Conservation (phyloP, 148 eudicot species). For the Rheum nobile region DNA sequence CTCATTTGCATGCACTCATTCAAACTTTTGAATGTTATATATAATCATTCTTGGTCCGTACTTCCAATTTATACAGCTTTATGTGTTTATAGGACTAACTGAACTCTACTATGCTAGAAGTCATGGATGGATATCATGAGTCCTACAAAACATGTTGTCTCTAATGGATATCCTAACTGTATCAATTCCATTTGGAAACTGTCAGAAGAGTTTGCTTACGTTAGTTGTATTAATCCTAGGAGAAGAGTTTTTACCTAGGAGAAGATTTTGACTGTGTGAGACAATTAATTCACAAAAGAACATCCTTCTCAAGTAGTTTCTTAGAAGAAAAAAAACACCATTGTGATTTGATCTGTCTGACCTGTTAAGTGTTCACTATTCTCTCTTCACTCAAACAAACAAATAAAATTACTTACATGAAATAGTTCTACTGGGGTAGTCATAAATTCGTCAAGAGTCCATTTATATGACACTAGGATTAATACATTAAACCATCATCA, state of each 20-base stretch:
- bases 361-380: background rate
- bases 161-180: conserved; percentile 47
- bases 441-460: background rate
- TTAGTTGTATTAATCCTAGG: too few species aligned
- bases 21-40: background rate
- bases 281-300: background rate
- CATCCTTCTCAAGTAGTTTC: background rate
- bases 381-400: background rate
- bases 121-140: conserved; percentile 99
- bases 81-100: conserved; percentile 80
- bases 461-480: background rate
- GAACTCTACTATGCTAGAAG: conserved; percentile 95
- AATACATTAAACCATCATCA: background rate
- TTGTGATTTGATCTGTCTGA: background rate
- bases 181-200: conserved; percentile 50
- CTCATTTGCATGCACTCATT: background rate
- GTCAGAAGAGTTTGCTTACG: too few species aligned
- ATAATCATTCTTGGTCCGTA: background rate
- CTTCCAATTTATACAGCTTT: conserved; percentile 43
- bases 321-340: background rate
- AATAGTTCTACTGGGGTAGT: background rate
- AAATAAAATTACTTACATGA: background rate
- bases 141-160: conserved; percentile 36
- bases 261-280: background rate
- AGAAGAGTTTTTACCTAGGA: conserved; percentile 86